phyloP scores from a whole-genome alignment of 1,284 basidiomycete species.

The Microbotryum scabiosae region DNA sequence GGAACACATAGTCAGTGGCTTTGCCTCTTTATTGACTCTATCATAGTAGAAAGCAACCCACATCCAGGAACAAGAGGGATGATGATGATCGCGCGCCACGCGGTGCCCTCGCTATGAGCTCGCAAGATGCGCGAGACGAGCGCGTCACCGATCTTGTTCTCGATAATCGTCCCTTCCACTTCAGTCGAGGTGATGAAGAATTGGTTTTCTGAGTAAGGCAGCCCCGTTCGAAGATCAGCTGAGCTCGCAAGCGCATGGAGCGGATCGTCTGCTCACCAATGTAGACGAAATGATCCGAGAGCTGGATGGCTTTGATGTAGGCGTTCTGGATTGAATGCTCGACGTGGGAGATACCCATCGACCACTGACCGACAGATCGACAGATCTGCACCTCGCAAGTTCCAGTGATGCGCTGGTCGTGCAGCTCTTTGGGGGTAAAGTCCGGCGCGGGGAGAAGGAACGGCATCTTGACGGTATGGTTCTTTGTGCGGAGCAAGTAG shows the following conservation, averaged over 20 bases:
- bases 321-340: conserved; percentile 59
- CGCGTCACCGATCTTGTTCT: conserved; percentile 92
- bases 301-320: conserved; percentile 65
- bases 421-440: conserved; percentile 73
- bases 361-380: conserved; percentile 92
- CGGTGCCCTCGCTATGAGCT: conserved; percentile 69
- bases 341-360: conserved; percentile 75
- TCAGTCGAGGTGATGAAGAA: conserved; percentile 96
- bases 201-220: conserved; percentile 67
- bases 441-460: conserved; percentile 92
- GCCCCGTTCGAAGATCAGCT: conserved; percentile 1
- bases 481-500: conserved; percentile 84
- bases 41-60: background rate
- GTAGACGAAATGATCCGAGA: conserved; percentile 88
- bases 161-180: conserved; percentile 75
- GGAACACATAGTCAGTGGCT: background rate
- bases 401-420: conserved; percentile 74
- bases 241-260: background rate
- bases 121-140: conserved; percentile 84
- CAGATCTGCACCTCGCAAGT: conserved; percentile 98
- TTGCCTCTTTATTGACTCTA: too few relatives aligned
- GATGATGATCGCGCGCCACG: conserved; percentile 87
- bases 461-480: conserved; percentile 84
- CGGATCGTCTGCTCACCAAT: conserved; percentile 42
- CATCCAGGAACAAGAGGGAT: conserved; percentile 87